Base-by-base conservation (phyloP, 768 basidiomycete genomes). In the Lentinus brumalis region DNA sequence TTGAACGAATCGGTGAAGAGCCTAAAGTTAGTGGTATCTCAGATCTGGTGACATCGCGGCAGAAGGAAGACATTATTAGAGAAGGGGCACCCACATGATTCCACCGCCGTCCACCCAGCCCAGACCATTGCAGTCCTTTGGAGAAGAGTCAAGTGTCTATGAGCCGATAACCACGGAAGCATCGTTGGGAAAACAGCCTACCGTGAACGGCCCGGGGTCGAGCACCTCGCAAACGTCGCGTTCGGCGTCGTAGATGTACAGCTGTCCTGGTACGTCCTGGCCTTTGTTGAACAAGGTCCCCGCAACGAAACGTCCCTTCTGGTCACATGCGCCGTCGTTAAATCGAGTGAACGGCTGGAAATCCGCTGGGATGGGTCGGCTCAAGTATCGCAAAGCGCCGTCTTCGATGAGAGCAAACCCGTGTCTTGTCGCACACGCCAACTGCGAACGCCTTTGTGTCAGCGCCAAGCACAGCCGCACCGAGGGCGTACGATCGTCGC, bases 251-350 rank as follows among this genome's bases (percentile, higher is more conserved):
- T 81, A 86, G 71, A 77, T 77, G 70, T 82, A 88, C 39, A 89
- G 72, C 62, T 79, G 77, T 10, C 87, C 87, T 4, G 83, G 78
- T 50, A 87, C 76, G 26, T 71, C 74, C 51, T 77, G 77, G 51
- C 80, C 77, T 65, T 78, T 73, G 54, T 81, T 83, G 64, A 64
- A 80, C 52, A 88, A 69, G 0, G 87, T 85, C n/a, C 87, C 88
- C 26, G 86, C 84, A 65, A 88, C 83, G 70, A 84, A 88, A 44
- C 86, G 80, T 6, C 88, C 88, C 65, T 79, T 74, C 59, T 74
- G 79, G 66, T 88, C 87, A 68, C 88, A 89, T 2, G 78, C 86
- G 39, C 87, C 88, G 66, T 89, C 88, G 73, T 90, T 88, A 75
- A 89, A 87, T 45, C 88, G 80, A 31, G 80, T 83, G 62, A 81